Base-by-base conservation (phyloP, 1,284 basidiomycete genomes). In the Gymnopus androsaceus region DNA sequence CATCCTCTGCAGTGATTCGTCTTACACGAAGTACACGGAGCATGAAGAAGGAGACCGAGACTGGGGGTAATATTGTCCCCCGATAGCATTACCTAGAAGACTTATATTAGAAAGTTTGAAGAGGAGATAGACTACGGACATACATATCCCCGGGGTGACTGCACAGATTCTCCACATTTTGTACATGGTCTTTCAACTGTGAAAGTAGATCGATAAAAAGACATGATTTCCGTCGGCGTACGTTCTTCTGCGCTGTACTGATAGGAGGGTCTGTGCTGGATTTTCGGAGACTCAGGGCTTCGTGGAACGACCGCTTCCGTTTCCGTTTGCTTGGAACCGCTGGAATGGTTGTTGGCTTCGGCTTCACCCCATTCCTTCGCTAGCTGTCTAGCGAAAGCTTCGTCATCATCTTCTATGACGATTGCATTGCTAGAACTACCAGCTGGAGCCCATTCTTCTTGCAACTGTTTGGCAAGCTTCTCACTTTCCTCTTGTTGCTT, bases 1-100 rank as follows among this genome's bases (percentile, higher is more conserved):
- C 81, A 83, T 3, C 79, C 80, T 52, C 80, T 67, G 64, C 80
- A 81, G 58, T 81, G 73, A 48, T 72, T 75, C 3, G 69, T 75
- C 9, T 68, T 66, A 66, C 80, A 82, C 0, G 68, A 63, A 15
- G 64, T 53, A 64, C 80, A 82, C 2, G 69, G 63, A 1, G 68
- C 73, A 59, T 82, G 80, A 6, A 82, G 70, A 7, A 80, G 67
- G 34, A 60, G 49, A 11, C 57, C 54, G 21, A 79, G 51, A 33
- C 74, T 70, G 25, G 71, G 67, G 5, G 70, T 71, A 2, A 73
- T 73, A 3, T 67, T 63, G 4, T 61, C 58, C 28, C 66, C 62
- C 15, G 68, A 63, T 63, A 77, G 77, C 25, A 71, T 67, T 34
- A 80, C 77, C 80, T 81, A 31, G 28, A 50, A 9, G 40, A 51